These are phyloP conservation scores for Aureobasidium sp. DNA, from an alignment of 2,329 filamentous ascomycete species.

Conservation along the genomic window DNA sequence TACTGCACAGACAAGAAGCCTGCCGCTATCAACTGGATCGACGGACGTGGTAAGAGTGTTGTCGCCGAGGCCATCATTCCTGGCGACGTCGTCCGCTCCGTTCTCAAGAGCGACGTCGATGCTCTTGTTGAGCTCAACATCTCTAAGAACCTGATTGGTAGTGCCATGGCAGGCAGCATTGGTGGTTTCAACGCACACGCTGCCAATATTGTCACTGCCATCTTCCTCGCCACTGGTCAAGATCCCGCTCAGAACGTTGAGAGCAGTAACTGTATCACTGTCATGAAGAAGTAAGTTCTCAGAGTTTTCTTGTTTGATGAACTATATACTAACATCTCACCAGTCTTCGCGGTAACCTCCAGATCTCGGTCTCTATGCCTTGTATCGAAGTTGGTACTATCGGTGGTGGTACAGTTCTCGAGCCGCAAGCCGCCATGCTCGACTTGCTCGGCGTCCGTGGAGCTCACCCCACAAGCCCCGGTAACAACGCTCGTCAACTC, in stretches of 20 bases:
- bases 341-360: slow-evolving; percentile 79
- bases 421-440: slow-evolving; percentile 93
- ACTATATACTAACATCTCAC: slow-evolving; percentile 7
- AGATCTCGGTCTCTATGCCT: slow-evolving; percentile 97
- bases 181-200: slow-evolving; percentile 98
- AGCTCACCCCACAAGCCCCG: slow-evolving; percentile 79
- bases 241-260: slow-evolving; percentile 97
- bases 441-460: slow-evolving; percentile 91
- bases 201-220: slow-evolving; percentile 90
- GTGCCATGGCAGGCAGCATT: slow-evolving; percentile 91
- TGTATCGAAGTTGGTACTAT: slow-evolving; percentile 96
- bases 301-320: neutral
- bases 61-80: slow-evolving; percentile 97
- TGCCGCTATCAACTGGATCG: slow-evolving; percentile 97
- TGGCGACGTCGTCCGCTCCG: slow-evolving; percentile 71
- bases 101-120: slow-evolving; percentile 90
- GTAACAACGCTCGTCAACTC: slow-evolving; percentile 82
- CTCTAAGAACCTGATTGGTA: slow-evolving; percentile 92
- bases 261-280: slow-evolving; percentile 94
- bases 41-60: slow-evolving; percentile 91
- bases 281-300: slow-evolving; percentile 91
- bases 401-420: slow-evolving; percentile 91
- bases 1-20: slow-evolving; percentile 99
- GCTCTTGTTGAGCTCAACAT: slow-evolving; percentile 88
- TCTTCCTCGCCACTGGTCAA: slow-evolving; percentile 93